Percentiles rank a stretch among this genome's conserved stretches.
phyloP scores from a whole-genome alignment of 257 asterid species.

The Marsdenia floribunda region DNA sequence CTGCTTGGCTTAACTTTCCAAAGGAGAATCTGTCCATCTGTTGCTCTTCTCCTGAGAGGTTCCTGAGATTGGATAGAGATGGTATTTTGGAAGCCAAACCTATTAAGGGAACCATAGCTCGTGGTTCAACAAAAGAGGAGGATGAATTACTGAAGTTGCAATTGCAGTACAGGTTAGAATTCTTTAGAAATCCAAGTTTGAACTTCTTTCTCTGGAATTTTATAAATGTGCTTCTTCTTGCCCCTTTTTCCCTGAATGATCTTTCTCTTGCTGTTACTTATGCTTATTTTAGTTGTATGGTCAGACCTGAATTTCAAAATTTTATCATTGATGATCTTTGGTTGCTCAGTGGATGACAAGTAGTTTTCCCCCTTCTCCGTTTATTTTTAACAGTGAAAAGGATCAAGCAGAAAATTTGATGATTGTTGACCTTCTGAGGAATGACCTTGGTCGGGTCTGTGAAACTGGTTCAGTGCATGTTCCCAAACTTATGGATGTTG shows the following conservation, averaged over 20 bases:
- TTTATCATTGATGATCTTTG: background rate
- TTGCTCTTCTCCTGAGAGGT: conserved; percentile 96
- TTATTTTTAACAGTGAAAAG: conserved; percentile 60
- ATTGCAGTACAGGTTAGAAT: conserved; percentile 63
- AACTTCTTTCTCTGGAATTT: background rate
- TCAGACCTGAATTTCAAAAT: background rate
- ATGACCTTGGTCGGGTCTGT: conserved; percentile 96
- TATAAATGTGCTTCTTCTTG: background rate
- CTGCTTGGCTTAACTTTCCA: conserved; percentile 93
- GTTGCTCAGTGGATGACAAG: background rate
- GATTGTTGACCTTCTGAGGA: conserved; percentile 95
- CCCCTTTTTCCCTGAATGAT: background rate
- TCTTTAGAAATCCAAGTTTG: background rate
- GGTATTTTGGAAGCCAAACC: conserved; percentile 94
- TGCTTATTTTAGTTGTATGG: background rate
- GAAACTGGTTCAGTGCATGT: conserved; percentile 94
- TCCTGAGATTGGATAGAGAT: conserved; percentile 66
- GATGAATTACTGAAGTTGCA: conserved; percentile 67
- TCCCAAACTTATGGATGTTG: conserved; percentile 90
- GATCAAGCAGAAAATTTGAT: conserved; percentile 98
- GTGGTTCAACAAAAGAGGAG: conserved; percentile 63
- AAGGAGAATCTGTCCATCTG: conserved; percentile 59
- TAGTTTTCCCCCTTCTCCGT: background rate
- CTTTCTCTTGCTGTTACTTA: background rate
- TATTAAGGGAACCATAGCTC: conserved; percentile 92